Percentiles rank a stretch among this genome's conserved stretches.
Conservation (phyloP, 1,139 yeast genomes). For the Geotrichum histeridarum region DNA sequence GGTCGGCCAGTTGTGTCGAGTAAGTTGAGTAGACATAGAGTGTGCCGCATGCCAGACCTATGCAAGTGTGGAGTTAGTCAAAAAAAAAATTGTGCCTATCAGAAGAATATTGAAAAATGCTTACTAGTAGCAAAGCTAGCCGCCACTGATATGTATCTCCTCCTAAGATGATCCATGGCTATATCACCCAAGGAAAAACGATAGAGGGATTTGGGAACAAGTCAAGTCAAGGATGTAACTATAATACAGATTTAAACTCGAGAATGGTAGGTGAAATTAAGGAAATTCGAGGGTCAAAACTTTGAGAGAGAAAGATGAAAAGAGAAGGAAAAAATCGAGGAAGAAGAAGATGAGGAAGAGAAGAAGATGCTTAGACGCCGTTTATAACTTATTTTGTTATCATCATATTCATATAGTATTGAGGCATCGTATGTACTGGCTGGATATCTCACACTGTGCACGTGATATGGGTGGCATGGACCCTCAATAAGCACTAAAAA, state of each 20-base stretch:
- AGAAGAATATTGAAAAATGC: neutral
- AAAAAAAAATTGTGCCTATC: neutral
- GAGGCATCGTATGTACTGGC: too few relatives aligned
- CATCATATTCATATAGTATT: too few relatives aligned
- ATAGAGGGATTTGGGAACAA: neutral
- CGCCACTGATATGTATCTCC: slow-evolving; percentile 7
- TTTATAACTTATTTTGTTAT: too few relatives aligned
- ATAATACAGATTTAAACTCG: neutral
- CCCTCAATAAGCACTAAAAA: too few relatives aligned
- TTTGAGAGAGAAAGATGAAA: neutral
- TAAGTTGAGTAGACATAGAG: slow-evolving; percentile 56
- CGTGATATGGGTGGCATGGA: too few relatives aligned
- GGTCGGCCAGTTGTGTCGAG: slow-evolving; percentile 55
- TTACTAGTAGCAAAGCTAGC: slow-evolving; percentile 13
- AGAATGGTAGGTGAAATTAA: neutral
- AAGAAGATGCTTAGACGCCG: neutral
- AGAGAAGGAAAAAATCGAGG: neutral
- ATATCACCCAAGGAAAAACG: neutral
- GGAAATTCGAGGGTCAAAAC: too few relatives aligned
- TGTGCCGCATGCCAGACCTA: slow-evolving; percentile 49
- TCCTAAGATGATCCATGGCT: neutral
- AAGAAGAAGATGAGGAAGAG: neutral
- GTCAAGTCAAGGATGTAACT: neutral
- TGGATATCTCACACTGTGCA: too few relatives aligned
- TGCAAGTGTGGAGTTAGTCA: neutral